Percentiles rank a stretch among this genome's conserved stretches.
Conservation (phyloP, 2,329 filamentous ascomycete species). For the Herpotrichia juniperi region DNA sequence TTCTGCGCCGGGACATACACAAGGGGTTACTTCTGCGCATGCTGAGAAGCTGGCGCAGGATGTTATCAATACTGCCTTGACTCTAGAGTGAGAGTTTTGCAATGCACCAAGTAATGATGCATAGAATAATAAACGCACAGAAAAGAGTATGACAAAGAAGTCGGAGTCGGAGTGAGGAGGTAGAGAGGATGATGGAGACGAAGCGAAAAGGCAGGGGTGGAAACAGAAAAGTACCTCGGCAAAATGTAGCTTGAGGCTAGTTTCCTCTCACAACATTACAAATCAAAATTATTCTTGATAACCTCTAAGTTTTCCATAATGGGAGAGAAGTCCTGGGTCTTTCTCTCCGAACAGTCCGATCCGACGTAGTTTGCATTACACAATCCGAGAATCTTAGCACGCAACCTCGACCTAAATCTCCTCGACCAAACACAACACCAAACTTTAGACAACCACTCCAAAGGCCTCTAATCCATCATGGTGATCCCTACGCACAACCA, state of each 20-base stretch:
- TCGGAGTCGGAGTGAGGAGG: background rate
- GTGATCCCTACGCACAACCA: background rate
- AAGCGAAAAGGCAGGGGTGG: background rate
- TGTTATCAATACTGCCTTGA: no score
- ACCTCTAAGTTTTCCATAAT: background rate
- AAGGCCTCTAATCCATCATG: background rate
- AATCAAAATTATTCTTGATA: background rate
- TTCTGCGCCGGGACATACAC: slow-evolving; percentile 43
- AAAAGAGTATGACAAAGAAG: background rate
- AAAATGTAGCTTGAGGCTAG: background rate
- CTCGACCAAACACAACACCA: background rate
- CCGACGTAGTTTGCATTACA: background rate
- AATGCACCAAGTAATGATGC: no score
- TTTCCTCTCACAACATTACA: slow-evolving; percentile 4
- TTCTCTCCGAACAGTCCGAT: background rate
- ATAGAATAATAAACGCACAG: no score
- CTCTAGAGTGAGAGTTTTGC: no score
- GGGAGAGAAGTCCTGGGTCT: background rate
- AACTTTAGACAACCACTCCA: background rate
- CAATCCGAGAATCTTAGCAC: background rate
- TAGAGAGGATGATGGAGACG: background rate
- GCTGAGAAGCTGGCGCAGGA: no score
- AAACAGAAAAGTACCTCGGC: background rate
- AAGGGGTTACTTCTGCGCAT: no score
- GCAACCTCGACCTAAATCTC: background rate